phyloP scores from a whole-genome alignment of 75 land plant species.

The Pinus albicaulis region DNA sequence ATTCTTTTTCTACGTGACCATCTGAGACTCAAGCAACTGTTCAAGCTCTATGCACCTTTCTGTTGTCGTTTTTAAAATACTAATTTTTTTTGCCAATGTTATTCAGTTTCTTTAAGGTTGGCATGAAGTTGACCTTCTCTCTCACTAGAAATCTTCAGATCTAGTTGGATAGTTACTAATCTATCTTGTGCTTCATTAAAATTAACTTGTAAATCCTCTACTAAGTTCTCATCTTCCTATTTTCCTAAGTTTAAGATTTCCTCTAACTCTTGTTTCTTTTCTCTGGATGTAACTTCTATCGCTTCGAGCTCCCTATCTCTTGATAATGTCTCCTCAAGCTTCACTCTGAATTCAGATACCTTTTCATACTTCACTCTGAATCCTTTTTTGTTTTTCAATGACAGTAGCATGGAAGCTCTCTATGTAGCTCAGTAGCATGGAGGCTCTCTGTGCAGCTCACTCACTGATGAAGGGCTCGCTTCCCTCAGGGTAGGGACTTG shows the following conservation, averaged over 20 bases:
- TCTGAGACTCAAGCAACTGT: background rate
- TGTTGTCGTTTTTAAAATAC: no score
- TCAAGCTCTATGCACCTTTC: slow-evolving; percentile 3
- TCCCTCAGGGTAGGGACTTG: no score
- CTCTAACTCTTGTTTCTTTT: slow-evolving; percentile 7
- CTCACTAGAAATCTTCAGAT: background rate
- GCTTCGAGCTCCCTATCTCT: background rate
- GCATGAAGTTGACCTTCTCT: background rate
- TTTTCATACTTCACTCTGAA: no score
- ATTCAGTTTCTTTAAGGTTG: background rate
- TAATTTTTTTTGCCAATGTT: slow-evolving; percentile 3
- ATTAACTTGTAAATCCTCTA: background rate
- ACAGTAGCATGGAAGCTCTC: no score
- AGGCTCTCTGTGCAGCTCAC: no score
- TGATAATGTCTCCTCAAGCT: background rate
- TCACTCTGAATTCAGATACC: background rate
- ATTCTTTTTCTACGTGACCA: slow-evolving; percentile 23
- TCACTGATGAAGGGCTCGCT: no score
- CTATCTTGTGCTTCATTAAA: background rate
- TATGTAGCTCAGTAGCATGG: no score
- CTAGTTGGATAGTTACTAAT: background rate
- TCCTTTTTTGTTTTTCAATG: no score
- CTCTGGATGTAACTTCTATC: background rate
- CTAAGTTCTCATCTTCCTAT: background rate
- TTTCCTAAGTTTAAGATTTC: background rate